Evolutionary conservation across 306 rosid genomes (phyloP).

Genomic region (Cucumis melo): DNA sequence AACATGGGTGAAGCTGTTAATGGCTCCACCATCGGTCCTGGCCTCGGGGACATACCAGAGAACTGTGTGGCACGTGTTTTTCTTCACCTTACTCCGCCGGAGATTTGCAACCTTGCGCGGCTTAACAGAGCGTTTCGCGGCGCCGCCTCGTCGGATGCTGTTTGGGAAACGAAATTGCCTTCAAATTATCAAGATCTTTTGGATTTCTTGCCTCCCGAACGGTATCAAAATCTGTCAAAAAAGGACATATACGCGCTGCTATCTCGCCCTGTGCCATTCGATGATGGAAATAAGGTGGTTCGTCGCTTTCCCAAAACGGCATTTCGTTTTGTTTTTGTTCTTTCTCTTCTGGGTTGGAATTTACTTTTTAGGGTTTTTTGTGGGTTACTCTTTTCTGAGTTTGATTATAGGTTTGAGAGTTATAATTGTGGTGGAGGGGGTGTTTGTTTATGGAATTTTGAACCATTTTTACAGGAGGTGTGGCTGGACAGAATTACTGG

Average conservation of each 20-base stretch:
- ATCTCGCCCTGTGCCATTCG: constrained; percentile 51
- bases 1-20: constrained; percentile 37
- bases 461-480: constrained; percentile 39
- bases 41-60: constrained; percentile 92
- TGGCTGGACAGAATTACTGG: constrained; percentile 82
- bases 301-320: background rate
- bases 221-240: constrained; percentile 35
- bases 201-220: constrained; percentile 40
- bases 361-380: background rate
- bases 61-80: constrained; percentile 82
- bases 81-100: constrained; percentile 67
- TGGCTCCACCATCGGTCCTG: constrained; percentile 50
- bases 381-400: background rate
- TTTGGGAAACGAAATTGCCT: constrained; percentile 79
- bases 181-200: constrained; percentile 63
- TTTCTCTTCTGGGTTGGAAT: background rate
- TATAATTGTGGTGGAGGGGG: background rate
- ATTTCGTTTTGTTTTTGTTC: constrained; percentile 2
- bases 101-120: constrained; percentile 81
- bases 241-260: constrained; percentile 68
- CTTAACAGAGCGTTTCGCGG: constrained; percentile 76
- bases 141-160: constrained; percentile 76
- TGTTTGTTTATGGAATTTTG: background rate
- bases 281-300: constrained; percentile 75
- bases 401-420: background rate